phyloP scores from a whole-genome alignment of 768 basidiomycete species.

The Chalciporus piperatus region DNA sequence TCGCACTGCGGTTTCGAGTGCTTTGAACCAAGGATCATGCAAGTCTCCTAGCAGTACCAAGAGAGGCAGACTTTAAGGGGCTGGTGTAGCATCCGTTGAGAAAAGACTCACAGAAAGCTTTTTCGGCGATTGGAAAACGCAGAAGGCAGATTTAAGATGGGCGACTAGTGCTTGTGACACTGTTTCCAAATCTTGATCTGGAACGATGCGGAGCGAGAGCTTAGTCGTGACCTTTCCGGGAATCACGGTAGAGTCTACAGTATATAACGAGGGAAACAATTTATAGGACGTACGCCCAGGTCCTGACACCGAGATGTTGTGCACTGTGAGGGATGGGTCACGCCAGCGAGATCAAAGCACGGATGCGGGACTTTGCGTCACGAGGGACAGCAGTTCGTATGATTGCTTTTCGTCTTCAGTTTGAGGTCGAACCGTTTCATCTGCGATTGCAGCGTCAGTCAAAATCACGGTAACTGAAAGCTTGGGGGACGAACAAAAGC shows the following conservation, averaged over 20 bases:
- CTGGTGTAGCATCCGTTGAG: neutral
- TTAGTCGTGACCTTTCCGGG: slow-evolving; percentile 81
- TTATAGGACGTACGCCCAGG: slow-evolving; percentile 57
- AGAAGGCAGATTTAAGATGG: slow-evolving; percentile 60
- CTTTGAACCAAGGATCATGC: slow-evolving; percentile 81
- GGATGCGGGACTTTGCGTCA: slow-evolving; percentile 66
- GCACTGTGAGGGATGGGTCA: slow-evolving; percentile 86
- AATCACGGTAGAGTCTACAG: slow-evolving; percentile 83
- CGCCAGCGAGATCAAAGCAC: slow-evolving; percentile 81
- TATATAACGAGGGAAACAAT: neutral
- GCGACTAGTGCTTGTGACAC: slow-evolving; percentile 61
- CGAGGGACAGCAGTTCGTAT: slow-evolving; percentile 64
- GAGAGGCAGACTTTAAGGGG: neutral
- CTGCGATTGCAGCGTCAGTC: slow-evolving; percentile 35
- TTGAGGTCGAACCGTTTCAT: slow-evolving; percentile 72
- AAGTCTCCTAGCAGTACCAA: slow-evolving; percentile 78
- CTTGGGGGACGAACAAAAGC: slow-evolving; percentile 65
- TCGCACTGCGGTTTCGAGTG: slow-evolving; percentile 76
- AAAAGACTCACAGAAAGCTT: slow-evolving; percentile 53
- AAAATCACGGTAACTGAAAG: neutral
- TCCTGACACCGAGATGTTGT: slow-evolving; percentile 80
- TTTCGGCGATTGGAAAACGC: slow-evolving; percentile 63
- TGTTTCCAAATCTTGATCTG: slow-evolving; percentile 79
- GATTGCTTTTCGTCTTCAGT: slow-evolving; percentile 64
- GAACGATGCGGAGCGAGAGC: slow-evolving; percentile 89